A percentile compares a stretch with the other conserved stretches of the same genome.
These are phyloP conservation scores for Geotrichum histeridarum DNA, from an alignment of 1,139 yeast genomes.

Conservation along the genomic window DNA sequence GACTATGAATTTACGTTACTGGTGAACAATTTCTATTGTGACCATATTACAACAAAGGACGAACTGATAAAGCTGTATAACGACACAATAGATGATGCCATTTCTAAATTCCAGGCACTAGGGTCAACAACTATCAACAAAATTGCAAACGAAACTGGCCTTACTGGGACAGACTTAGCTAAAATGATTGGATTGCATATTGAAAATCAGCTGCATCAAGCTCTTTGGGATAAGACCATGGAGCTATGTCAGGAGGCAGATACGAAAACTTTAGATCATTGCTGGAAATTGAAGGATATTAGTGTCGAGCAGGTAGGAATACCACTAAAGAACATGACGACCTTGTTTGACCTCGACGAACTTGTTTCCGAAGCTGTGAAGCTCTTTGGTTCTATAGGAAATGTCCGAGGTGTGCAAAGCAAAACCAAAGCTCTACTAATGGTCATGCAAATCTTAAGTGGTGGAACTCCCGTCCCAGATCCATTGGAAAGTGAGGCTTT, in stretches of 20 bases:
- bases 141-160: constrained; percentile 35
- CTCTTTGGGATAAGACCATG: constrained; percentile 33
- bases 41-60: constrained; percentile 32
- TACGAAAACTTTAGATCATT: constrained; percentile 35
- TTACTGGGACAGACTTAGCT: constrained; percentile 49
- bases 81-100: constrained; percentile 40
- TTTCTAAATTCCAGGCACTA: constrained; percentile 41
- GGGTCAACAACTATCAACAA: constrained; percentile 32
- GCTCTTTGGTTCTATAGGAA: constrained; percentile 49
- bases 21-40: constrained; percentile 39
- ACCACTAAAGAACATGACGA: constrained; percentile 44
- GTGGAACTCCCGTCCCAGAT: constrained; percentile 18
- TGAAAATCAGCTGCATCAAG: constrained; percentile 60
- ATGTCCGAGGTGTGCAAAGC: constrained; percentile 47
- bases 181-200: constrained; percentile 61
- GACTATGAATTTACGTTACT: constrained; percentile 33
- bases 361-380: constrained; percentile 51
- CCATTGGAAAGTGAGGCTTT: constrained; percentile 14
- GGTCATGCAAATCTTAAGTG: constrained; percentile 52
- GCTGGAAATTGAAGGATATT: constrained; percentile 48
- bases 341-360: constrained; percentile 40
- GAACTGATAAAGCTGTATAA: constrained; percentile 38
- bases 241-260: constrained; percentile 36
- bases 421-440: constrained; percentile 52
- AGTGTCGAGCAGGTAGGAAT: constrained; percentile 71